Evolutionary conservation across 345 rosid genomes (phyloP), one percentile per base, ranked within the genome.

Genomic region (Eucalyptus regnans): DNA sequence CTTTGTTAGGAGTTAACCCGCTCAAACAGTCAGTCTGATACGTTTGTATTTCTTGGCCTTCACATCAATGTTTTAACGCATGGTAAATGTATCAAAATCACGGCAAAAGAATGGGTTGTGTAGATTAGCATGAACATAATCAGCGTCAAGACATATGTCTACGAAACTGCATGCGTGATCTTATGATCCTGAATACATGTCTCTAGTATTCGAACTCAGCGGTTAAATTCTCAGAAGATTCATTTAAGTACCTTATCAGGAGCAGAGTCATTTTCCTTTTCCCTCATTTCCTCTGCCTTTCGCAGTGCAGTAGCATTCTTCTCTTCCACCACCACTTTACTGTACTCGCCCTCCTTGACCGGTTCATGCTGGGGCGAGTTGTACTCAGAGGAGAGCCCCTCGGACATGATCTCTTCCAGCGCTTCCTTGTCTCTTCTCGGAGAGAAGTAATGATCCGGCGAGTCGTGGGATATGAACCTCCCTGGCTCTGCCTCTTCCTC

Each of bases 341-440:
- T 52, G 56, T 52, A 18, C 56, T 52, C 2, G 23, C 58, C 58
- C 86, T 91, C 90, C 86, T 89, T 76, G 13, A 66, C 90, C 5
- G 87, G 79, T 50, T 89, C 93, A 44, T 44, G 43, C 7, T 58
- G 46, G 0, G 94, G 93, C 41, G 87, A 86, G 60, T 23, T 37
- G 50, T 86, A 86, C 64, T 86, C 66, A 8, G 87, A 89, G 33
- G 33, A 79, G 68, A 79, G 83, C 48, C 90, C 91, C 37, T 88
- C 90, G 16, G 87, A 89, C 27, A 31, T 56, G 48, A 60, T 86
- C 41, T 89, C 91, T 29, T 88, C 91, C 44, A 89, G 9, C 20
- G 88, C 79, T 62, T 92, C 93, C 50, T 91, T 92, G 49, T 90
- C 92, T 87, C 90, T 92, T 51, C 92, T 90, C 8, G 93, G 88